Evolutionary conservation across 208 protist species (phyloP).

Genomic region (Vickermania spadyakhi): DNA sequence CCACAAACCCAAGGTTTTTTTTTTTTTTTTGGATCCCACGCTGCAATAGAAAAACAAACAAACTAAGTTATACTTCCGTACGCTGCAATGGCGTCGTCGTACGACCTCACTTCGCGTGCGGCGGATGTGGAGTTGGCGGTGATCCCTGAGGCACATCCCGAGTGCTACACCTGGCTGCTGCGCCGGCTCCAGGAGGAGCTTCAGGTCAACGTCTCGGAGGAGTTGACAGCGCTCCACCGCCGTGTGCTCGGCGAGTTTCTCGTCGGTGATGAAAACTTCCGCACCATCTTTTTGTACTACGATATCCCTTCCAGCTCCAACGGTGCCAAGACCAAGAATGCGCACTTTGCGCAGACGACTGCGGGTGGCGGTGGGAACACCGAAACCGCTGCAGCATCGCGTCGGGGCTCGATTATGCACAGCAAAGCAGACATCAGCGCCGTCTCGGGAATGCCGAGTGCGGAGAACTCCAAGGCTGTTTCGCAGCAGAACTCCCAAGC

Average conservation of each 20-base stretch:
- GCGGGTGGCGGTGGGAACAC: not conserved
- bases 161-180: conserved; percentile 76
- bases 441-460: not conserved
- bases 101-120: too few species aligned
- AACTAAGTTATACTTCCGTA: too few species aligned
- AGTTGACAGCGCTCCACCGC: conserved; percentile 38
- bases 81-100: too few species aligned
- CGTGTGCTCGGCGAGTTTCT: conserved; percentile 75
- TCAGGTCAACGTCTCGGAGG: conserved; percentile 18
- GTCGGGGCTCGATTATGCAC: not conserved
- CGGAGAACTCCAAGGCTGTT: not conserved
- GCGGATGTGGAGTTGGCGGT: conserved; percentile 7
- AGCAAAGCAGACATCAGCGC: not conserved
- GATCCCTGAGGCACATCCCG: conserved; percentile 56
- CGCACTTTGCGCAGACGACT: not conserved
- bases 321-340: not conserved
- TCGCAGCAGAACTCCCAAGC: not conserved
- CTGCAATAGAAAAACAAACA: too few species aligned
- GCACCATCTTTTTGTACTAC: conserved; percentile 73
- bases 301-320: conserved; percentile 7
- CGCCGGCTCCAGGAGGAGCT: conserved; percentile 51
- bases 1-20: too few species aligned
- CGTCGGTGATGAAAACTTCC: conserved; percentile 65
- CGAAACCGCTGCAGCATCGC: not conserved
- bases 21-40: too few species aligned